Evolutionary conservation across 805 yeast genomes (phyloP).

Genomic region (Wickerhamiella slavikovae): DNA sequence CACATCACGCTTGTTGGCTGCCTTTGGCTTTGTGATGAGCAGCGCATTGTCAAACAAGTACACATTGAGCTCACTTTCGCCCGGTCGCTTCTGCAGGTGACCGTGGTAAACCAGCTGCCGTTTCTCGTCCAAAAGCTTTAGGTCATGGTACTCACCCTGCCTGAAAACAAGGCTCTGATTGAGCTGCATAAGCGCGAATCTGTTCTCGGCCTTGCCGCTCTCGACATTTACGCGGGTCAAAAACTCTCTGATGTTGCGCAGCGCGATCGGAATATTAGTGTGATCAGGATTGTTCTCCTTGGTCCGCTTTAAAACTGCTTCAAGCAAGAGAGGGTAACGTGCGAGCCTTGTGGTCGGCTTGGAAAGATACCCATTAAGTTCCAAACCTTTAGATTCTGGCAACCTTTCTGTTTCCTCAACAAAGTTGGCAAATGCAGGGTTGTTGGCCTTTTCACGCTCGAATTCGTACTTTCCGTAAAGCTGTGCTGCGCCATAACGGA

Average conservation of each 20-base stretch:
- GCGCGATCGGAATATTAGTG: constrained; percentile 46
- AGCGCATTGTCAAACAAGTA: constrained; percentile 78
- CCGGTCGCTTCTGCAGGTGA: constrained; percentile 49
- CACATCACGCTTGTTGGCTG: constrained; percentile 63
- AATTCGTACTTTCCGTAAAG: constrained; percentile 89
- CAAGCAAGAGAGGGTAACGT: constrained; percentile 67
- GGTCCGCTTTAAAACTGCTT: constrained; percentile 67
- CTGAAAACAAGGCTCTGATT: constrained; percentile 67
- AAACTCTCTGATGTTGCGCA: constrained; percentile 53
- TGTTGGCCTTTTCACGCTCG: constrained; percentile 80
- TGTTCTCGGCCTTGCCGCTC: constrained; percentile 83
- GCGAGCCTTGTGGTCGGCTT: constrained; percentile 95
- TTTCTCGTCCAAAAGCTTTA: constrained; percentile 65
- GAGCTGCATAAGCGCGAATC: constrained; percentile 71
- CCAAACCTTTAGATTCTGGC: constrained; percentile 73
- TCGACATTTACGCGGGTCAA: constrained; percentile 65
- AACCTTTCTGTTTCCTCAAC: constrained; percentile 75
- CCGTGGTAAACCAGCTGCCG: constrained; percentile 66
- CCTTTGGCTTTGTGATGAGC: constrained; percentile 65
- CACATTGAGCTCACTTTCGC: constrained; percentile 62
- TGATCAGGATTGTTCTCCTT: constrained; percentile 55
- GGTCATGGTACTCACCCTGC: constrained; percentile 67
- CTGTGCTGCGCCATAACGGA: constrained; percentile 83
- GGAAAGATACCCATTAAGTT: constrained; percentile 78
- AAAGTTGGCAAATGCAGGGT: constrained; percentile 80